Evolutionary conservation across 495 filamentous ascomycete genomes (phyloP).

Genomic region (Lophiostoma macrostomum): DNA sequence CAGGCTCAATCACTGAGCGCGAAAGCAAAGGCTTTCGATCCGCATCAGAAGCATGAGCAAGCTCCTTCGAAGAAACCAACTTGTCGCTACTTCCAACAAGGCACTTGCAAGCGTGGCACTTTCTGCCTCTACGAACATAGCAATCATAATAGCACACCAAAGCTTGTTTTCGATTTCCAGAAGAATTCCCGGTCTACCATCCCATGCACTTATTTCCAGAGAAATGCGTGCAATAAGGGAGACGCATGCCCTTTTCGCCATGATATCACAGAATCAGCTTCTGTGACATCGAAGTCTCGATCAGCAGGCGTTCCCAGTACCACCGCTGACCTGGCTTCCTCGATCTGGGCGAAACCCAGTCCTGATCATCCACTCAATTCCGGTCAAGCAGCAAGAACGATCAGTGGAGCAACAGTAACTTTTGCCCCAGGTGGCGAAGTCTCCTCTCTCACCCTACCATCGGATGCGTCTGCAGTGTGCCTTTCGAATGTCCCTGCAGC

Average conservation of each 20-base stretch:
- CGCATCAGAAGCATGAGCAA: not conserved
- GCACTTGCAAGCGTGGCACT: conserved; percentile 4
- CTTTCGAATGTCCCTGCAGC: conserved; percentile 2
- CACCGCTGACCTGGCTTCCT: not conserved
- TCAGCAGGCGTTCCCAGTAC: not conserved
- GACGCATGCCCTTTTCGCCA: conserved; percentile 6
- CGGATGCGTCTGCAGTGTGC: conserved; percentile 17
- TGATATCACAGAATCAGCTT: not conserved
- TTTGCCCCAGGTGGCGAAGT: conserved; percentile 10
- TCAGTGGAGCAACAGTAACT: conserved; percentile 15
- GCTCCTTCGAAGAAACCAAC: not conserved
- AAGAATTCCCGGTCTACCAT: not conserved
- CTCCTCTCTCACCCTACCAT: conserved; percentile 3
- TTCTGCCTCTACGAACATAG: conserved; percentile 11
- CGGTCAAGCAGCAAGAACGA: not conserved
- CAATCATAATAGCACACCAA: not conserved
- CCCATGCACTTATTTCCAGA: conserved; percentile 4
- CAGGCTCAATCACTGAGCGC: not conserved
- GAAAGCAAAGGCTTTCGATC: not conserved
- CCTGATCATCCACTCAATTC: not conserved
- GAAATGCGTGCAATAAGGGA: conserved; percentile 5
- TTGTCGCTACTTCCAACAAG: conserved; percentile 14
- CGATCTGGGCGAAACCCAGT: not conserved
- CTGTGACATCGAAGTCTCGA: not conserved
- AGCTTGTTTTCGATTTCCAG: not conserved